Evolutionary conservation across 1,139 yeast species (phyloP).

Genomic region (Debaryomyces coudertii): DNA sequence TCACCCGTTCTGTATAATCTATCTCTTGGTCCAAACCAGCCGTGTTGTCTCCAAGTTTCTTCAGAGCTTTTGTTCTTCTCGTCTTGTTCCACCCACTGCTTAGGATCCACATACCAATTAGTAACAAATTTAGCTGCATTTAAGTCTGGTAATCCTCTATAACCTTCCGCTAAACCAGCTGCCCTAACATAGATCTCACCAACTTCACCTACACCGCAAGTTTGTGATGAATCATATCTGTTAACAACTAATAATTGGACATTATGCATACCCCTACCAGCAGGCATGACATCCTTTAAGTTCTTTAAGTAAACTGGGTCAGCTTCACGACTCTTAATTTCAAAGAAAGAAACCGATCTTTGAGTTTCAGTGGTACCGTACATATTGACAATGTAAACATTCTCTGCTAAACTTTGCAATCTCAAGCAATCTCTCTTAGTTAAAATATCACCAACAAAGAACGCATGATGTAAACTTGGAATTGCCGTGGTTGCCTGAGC

Average conservation of each 20-base stretch:
- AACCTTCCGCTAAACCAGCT: slow-evolving; percentile 96
- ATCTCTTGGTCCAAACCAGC: slow-evolving; percentile 94
- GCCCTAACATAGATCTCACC: slow-evolving; percentile 99
- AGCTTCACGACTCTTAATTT: slow-evolving; percentile 70
- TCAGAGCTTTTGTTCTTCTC: slow-evolving; percentile 34
- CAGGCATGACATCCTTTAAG: slow-evolving; percentile 96
- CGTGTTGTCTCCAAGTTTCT: slow-evolving; percentile 74
- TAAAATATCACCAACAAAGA: slow-evolving; percentile 96
- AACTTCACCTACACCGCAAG: slow-evolving; percentile 98
- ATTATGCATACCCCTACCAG: slow-evolving; percentile 95
- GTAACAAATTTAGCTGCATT: slow-evolving; percentile 84
- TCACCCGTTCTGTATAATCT: slow-evolving; percentile 97
- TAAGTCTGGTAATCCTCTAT: slow-evolving; percentile 86
- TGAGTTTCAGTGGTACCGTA: slow-evolving; percentile 99
- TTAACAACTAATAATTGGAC: slow-evolving; percentile 94
- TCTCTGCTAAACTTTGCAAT: slow-evolving; percentile 87
- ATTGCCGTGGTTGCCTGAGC: slow-evolving; percentile 95
- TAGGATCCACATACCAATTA: slow-evolving; percentile 81
- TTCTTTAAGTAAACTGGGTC: slow-evolving; percentile 78
- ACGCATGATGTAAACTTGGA: slow-evolving; percentile 89
- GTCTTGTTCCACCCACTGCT: slow-evolving; percentile 63
- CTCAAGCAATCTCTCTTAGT: slow-evolving; percentile 96
- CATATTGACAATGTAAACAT: slow-evolving; percentile 93
- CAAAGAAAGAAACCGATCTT: slow-evolving; percentile 93
- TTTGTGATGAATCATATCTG: slow-evolving; percentile 80